These are phyloP conservation scores for Cutaneotrichosporon dermatis DNA, from an alignment of 1,284 basidiomycete genomes.

Conservation along the genomic window DNA sequence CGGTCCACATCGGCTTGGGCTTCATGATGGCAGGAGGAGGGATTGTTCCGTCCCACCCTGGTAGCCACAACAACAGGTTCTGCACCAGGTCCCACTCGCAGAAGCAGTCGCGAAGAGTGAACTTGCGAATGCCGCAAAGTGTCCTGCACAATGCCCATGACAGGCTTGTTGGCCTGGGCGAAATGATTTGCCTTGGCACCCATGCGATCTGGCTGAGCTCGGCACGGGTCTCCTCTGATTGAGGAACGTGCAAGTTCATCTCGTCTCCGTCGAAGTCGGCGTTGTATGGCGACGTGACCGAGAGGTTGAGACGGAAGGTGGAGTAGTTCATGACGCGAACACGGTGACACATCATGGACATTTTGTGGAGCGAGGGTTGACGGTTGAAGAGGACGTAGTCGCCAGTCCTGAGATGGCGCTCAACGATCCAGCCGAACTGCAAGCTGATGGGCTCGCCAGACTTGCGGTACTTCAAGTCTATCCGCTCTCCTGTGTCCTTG, in stretches of 20 bases:
- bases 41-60: slow-evolving; percentile 91
- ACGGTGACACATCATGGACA: slow-evolving; percentile 99
- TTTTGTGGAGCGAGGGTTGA: slow-evolving; percentile 97
- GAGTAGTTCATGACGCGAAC: slow-evolving; percentile 98
- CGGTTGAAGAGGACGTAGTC: slow-evolving; percentile 98
- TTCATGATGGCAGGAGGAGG: slow-evolving; percentile 93
- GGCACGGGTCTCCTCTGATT: slow-evolving; percentile 97
- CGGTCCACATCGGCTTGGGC: slow-evolving; percentile 96
- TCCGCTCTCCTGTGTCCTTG: slow-evolving; percentile 94
- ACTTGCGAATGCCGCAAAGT: slow-evolving; percentile 98
- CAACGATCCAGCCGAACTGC: slow-evolving; percentile 98
- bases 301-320: slow-evolving; percentile 58
- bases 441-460: slow-evolving; percentile 89
- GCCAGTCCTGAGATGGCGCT: slow-evolving; percentile 94
- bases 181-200: slow-evolving; percentile 85
- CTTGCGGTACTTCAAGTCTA: slow-evolving; percentile 95
- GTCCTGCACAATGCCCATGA: slow-evolving; percentile 99
- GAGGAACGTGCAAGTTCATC: slow-evolving; percentile 99
- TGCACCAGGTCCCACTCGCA: slow-evolving; percentile 92
- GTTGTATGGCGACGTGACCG: slow-evolving; percentile 57
- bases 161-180: slow-evolving; percentile 98
- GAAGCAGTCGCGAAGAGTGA: slow-evolving; percentile 90
- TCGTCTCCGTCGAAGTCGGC: slow-evolving; percentile 99
- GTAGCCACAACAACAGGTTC: slow-evolving; percentile 95
- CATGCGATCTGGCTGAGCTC: slow-evolving; percentile 97